phyloP scores from a whole-genome alignment of 2,329 filamentous ascomycete species.

The Zymoseptoria passerinii region DNA sequence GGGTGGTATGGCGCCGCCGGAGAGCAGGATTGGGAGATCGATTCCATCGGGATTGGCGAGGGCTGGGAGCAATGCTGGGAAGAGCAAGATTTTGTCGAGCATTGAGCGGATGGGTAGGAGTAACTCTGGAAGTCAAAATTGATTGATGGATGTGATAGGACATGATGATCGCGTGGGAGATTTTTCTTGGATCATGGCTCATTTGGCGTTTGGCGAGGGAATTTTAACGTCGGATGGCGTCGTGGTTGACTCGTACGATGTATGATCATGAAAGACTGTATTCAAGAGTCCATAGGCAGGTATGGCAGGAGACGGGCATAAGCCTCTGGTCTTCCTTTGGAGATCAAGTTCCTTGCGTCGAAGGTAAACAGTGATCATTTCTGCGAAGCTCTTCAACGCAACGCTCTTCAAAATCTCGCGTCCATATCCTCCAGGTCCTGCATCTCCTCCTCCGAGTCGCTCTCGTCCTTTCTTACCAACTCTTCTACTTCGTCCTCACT shows the following conservation, averaged over 20 bases:
- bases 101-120: conserved; percentile 50
- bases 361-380: background rate
- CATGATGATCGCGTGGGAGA: background rate
- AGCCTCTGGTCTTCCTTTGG: background rate
- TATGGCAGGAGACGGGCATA: background rate
- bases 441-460: conserved; percentile 25
- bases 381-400: conserved; percentile 4
- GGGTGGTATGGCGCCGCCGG: conserved; percentile 31
- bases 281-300: background rate
- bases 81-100: conserved; percentile 72
- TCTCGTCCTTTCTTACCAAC: conserved; percentile 17
- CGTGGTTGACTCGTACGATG: no score
- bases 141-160: background rate
- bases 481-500: conserved; percentile 19
- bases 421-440: conserved; percentile 32
- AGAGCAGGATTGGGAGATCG: conserved; percentile 40
- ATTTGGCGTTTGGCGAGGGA: background rate
- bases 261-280: background rate
- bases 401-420: conserved; percentile 16
- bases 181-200: background rate
- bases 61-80: conserved; percentile 33
- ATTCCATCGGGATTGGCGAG: conserved; percentile 13
- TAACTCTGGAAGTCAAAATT: background rate
- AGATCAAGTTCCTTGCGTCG: background rate
- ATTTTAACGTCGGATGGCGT: no score